A percentile compares a stretch with the other conserved stretches of the same genome.
Conservation (phyloP, 768 basidiomycete species). For the Ramaria rubella region DNA sequence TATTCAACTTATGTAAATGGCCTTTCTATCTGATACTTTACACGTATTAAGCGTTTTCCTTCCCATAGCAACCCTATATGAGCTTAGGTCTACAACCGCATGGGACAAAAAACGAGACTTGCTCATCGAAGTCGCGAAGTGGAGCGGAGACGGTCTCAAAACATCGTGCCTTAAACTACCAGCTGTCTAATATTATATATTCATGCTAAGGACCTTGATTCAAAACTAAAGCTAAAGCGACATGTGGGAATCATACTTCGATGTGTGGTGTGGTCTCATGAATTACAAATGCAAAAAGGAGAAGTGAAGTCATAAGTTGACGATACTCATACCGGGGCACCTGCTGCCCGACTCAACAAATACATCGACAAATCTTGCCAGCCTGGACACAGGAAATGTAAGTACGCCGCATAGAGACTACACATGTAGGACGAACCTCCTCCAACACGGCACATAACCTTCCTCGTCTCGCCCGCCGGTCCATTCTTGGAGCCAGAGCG, state of each 20-base stretch:
- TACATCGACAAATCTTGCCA: conserved; percentile 8
- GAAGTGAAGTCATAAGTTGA: not conserved
- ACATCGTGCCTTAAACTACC: conserved; percentile 59
- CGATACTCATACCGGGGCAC: not conserved
- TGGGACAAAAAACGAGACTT: conserved; percentile 72
- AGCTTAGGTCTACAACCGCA: conserved; percentile 66
- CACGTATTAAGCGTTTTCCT: not conserved
- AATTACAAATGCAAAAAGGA: conserved; percentile 10
- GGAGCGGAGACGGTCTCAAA: conserved; percentile 79
- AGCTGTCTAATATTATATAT: not conserved
- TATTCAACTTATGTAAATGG: conserved; percentile 75
- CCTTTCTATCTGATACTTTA: not conserved
- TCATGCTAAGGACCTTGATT: not conserved
- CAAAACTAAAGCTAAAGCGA: not conserved
- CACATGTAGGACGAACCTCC: conserved; percentile 48
- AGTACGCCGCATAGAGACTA: not conserved
- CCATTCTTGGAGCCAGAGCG: conserved; percentile 40
- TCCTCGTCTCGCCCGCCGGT: conserved; percentile 49
- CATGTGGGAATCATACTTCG: conserved; percentile 7
- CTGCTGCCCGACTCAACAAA: conserved; percentile 51
- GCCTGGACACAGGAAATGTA: conserved; percentile 2
- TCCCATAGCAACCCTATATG: conserved; percentile 68
- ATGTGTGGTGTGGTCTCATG: not conserved
- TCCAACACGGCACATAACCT: conserved; percentile 88
- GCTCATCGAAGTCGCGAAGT: conserved; percentile 70